Evolutionary conservation across 192 early-diverging fungal genomes (phyloP).

Genomic region (Backusella mclennaniae): DNA sequence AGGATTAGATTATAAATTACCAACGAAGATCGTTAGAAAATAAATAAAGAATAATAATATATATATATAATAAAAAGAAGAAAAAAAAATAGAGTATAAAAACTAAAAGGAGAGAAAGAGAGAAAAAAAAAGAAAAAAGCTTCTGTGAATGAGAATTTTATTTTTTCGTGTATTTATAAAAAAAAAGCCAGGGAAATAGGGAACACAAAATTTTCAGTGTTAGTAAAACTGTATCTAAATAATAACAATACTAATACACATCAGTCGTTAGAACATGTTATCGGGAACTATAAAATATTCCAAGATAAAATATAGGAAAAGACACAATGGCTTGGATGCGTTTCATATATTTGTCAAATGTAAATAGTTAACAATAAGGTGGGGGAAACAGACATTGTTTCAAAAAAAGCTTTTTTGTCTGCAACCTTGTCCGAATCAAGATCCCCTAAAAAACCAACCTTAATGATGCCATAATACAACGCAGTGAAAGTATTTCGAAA

Average conservation of each 20-base stretch:
- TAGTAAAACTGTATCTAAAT: background rate
- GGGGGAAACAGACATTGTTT: slow-evolving; percentile 6
- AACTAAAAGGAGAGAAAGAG: background rate
- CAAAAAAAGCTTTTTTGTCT: slow-evolving; percentile 11
- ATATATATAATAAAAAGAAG: slow-evolving; percentile 2
- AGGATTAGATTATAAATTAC: background rate
- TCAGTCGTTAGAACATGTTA: background rate
- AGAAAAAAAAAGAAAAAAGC: background rate
- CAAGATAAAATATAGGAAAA: slow-evolving; percentile 6
- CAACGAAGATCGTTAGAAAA: background rate
- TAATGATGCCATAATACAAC: background rate
- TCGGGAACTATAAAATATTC: background rate
- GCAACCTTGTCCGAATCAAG: slow-evolving; percentile 14
- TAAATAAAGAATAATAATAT: background rate
- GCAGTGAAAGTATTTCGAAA: background rate
- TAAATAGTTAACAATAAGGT: background rate
- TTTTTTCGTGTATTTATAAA: slow-evolving; percentile 8
- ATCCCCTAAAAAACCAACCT: background rate
- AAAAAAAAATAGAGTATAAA: slow-evolving; percentile 3
- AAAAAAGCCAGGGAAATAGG: slow-evolving; percentile 1
- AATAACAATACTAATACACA: slow-evolving; percentile 7
- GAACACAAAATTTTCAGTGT: slow-evolving; percentile 3
- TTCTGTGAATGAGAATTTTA: slow-evolving; percentile 7
- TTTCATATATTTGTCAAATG: background rate
- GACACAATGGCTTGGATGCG: background rate